phyloP scores from a whole-genome alignment of 192 early-diverging fungal genomes.

The Chytriomyces confervae region DNA sequence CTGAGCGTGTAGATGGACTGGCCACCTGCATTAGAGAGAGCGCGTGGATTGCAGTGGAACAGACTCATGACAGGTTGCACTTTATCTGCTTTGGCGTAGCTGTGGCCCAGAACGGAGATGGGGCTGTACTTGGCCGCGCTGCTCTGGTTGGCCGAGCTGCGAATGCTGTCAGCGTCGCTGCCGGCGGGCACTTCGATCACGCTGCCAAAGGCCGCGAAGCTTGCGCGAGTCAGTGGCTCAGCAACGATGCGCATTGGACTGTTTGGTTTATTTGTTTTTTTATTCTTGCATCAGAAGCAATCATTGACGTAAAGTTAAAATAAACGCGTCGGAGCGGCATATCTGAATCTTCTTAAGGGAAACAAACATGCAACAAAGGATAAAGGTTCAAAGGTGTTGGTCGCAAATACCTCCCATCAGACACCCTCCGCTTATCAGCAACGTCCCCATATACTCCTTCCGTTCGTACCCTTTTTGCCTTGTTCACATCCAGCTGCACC shows the following conservation, averaged over 20 bases:
- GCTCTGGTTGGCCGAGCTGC: slow-evolving; percentile 68
- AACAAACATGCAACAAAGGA: too few relatives aligned
- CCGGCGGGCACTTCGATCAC: slow-evolving; percentile 51
- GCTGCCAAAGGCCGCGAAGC: slow-evolving; percentile 74
- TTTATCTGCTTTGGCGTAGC: slow-evolving; percentile 16
- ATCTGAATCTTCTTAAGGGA: too few relatives aligned
- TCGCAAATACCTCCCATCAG: too few relatives aligned
- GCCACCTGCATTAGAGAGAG: not conserved
- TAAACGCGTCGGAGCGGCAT: too few relatives aligned
- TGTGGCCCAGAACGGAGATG: slow-evolving; percentile 59
- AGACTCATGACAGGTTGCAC: not conserved
- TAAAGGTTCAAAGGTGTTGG: too few relatives aligned
- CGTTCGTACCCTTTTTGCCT: too few relatives aligned
- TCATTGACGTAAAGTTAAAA: too few relatives aligned
- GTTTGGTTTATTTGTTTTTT: too few relatives aligned
- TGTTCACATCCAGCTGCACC: too few relatives aligned
- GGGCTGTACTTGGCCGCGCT: slow-evolving; percentile 75
- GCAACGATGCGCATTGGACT: not conserved
- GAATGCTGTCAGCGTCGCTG: not conserved
- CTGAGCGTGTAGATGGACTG: slow-evolving; percentile 43
- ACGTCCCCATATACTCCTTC: too few relatives aligned
- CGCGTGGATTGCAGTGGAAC: slow-evolving; percentile 12
- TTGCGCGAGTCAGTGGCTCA: slow-evolving; percentile 64
- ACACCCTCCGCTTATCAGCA: too few relatives aligned
- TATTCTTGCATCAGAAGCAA: too few relatives aligned